Conservation (phyloP, 2,329 filamentous ascomycete genomes). For the Chalaropsis thielavioides region DNA sequence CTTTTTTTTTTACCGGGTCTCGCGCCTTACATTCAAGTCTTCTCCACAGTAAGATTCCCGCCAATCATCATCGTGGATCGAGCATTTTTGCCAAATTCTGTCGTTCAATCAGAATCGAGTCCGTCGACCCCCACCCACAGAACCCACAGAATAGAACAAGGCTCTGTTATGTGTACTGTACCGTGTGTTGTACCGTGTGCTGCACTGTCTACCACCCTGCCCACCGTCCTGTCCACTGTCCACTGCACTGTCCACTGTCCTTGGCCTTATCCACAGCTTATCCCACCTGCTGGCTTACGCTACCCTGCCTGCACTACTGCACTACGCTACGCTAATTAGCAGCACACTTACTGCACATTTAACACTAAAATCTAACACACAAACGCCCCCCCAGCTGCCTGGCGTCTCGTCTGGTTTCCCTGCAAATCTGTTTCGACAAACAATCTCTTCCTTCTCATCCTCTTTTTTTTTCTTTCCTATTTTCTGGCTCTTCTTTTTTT, state of each 20-base stretch:
- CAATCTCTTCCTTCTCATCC: slow-evolving; percentile 18
- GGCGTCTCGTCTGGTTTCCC: background rate
- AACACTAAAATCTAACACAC: slow-evolving; percentile 4
- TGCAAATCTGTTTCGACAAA: slow-evolving; percentile 8
- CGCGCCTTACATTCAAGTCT: slow-evolving; percentile 1
- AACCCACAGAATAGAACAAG: background rate
- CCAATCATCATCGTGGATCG: slow-evolving; percentile 1
- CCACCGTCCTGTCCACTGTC: background rate
- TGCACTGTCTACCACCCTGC: background rate
- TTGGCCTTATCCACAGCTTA: background rate
- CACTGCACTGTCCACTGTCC: background rate
- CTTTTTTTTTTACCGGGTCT: background rate
- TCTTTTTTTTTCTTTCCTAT: slow-evolving; percentile 10
- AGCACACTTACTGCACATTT: background rate
- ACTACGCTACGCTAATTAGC: background rate
- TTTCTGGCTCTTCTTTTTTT: slow-evolving; percentile 17
- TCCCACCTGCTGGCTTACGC: background rate
- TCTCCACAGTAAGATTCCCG: slow-evolving; percentile 1
- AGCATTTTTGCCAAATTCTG: background rate
- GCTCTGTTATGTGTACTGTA: background rate
- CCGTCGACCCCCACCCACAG: background rate
- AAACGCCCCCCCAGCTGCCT: slow-evolving; percentile 3
- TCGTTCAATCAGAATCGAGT: background rate
- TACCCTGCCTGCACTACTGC: background rate
- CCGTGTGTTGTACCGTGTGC: background rate